Conservation (phyloP, 495 filamentous ascomycete genomes). For the Lasiosphaeria miniovina region DNA sequence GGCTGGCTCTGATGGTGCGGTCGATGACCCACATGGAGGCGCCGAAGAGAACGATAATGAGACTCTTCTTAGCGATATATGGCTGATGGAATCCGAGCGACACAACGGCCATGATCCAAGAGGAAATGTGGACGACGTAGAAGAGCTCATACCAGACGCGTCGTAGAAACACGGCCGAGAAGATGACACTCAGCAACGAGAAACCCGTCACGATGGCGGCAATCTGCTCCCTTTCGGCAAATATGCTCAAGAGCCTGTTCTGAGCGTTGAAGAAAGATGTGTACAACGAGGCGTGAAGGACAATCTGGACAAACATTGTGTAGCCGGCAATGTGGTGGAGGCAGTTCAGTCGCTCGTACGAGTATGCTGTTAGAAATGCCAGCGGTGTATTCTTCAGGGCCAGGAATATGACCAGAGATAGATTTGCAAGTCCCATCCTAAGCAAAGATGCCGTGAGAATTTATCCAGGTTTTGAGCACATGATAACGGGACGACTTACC, state of each 20-base stretch:
- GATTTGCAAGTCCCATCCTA: constrained; percentile 55
- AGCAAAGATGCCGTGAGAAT: constrained; percentile 4
- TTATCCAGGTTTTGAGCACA: constrained; percentile 2
- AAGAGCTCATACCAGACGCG: constrained; percentile 56
- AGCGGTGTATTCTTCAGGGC: constrained; percentile 60
- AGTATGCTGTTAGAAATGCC: constrained; percentile 53
- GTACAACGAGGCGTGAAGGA: constrained; percentile 47
- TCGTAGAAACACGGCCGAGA: constrained; percentile 43
- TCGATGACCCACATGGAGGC: constrained; percentile 51
- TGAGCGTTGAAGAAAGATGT: constrained; percentile 34
- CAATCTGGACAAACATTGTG: constrained; percentile 43
- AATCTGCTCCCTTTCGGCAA: constrained; percentile 25
- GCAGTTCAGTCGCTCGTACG: constrained; percentile 59
- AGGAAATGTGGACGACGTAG: constrained; percentile 52
- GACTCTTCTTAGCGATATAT: constrained; percentile 34
- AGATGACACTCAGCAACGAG: constrained; percentile 41
- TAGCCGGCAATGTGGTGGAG: constrained; percentile 59
- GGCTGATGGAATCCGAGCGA: constrained; percentile 54
- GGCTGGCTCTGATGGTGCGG: constrained; percentile 46
- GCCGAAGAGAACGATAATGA: constrained; percentile 45
- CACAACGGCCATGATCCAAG: constrained; percentile 51
- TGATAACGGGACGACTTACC: constrained; percentile 36
- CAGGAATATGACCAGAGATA: constrained; percentile 56
- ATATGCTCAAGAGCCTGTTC: constrained; percentile 24
- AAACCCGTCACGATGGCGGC: constrained; percentile 50